Percentiles rank a stretch among this genome's conserved stretches.
These are phyloP conservation scores for Ilyonectria destructans DNA, from an alignment of 2,329 filamentous ascomycete genomes.

Conservation along the genomic window DNA sequence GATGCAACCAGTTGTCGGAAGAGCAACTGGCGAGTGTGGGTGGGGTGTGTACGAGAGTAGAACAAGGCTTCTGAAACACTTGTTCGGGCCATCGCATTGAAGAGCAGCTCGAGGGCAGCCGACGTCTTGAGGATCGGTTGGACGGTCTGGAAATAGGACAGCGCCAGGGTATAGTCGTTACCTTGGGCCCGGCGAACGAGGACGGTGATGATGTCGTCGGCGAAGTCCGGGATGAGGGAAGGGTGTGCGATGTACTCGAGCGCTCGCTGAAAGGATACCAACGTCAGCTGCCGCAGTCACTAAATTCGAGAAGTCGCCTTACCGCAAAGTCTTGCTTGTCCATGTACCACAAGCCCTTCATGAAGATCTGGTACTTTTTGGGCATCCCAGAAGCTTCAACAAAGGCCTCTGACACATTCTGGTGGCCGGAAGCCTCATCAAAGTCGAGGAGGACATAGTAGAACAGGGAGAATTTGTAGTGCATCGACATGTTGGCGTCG, in stretches of 20 bases:
- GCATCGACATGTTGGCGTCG: conserved; percentile 74
- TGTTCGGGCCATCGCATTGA: conserved; percentile 77
- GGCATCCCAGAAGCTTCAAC: conserved; percentile 77
- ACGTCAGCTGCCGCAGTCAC: conserved; percentile 2
- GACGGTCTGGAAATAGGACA: conserved; percentile 85
- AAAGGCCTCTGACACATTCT: conserved; percentile 71
- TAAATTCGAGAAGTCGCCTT: conserved; percentile 9
- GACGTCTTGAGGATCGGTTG: conserved; percentile 80
- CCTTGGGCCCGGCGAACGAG: conserved; percentile 75
- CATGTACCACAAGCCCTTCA: conserved; percentile 87
- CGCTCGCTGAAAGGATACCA: conserved; percentile 65
- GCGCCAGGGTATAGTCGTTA: conserved; percentile 75
- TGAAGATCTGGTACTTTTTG: conserved; percentile 83
- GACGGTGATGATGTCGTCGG: conserved; percentile 84
- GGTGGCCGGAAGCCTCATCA: conserved; percentile 67
- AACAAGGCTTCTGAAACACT: conserved; percentile 82
- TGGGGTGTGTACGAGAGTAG: conserved; percentile 78
- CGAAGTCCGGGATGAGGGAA: conserved; percentile 84
- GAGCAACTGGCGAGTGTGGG: conserved; percentile 73
- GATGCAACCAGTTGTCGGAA: conserved; percentile 77
- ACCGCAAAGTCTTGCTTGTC: conserved; percentile 81
- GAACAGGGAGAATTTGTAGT: conserved; percentile 87
- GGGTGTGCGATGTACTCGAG: conserved; percentile 86
- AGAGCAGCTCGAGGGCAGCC: conserved; percentile 76
- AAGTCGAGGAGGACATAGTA: conserved; percentile 89